Evolutionary conservation across 768 basidiomycete genomes (phyloP).

Genomic region (Boletus reticulatus): DNA sequence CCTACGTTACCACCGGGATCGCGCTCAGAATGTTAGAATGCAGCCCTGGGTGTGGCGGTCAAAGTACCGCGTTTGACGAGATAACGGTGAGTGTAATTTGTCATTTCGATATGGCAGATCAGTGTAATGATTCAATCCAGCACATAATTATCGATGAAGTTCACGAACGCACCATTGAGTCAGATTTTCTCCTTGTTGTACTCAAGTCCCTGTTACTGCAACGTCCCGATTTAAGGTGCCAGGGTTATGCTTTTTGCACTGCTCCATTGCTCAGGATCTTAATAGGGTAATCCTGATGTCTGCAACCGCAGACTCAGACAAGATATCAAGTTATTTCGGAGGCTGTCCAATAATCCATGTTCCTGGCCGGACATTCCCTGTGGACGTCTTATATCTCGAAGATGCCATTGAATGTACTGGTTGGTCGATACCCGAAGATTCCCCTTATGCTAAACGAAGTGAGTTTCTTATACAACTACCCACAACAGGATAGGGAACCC

Average conservation of each 20-base stretch:
- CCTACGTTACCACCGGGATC: conserved; percentile 93
- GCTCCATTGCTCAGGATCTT: conserved; percentile 4
- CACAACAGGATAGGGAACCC: neutral
- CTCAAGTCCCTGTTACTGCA: conserved; percentile 78
- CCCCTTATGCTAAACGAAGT: conserved; percentile 78
- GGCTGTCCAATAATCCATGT: conserved; percentile 81
- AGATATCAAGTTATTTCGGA: conserved; percentile 88
- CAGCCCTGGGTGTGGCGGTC: conserved; percentile 64
- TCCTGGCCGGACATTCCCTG: conserved; percentile 94
- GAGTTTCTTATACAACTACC: conserved; percentile 25
- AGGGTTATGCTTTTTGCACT: neutral
- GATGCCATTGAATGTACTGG: conserved; percentile 82
- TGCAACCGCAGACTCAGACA: conserved; percentile 90
- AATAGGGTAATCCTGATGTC: conserved; percentile 91
- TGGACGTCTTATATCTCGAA: conserved; percentile 81
- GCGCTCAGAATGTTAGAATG: conserved; percentile 96
- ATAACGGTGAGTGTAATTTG: conserved; percentile 67
- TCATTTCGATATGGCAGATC: neutral
- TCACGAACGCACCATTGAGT: conserved; percentile 96
- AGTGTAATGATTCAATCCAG: conserved; percentile 35
- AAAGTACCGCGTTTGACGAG: conserved; percentile 86
- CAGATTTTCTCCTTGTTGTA: conserved; percentile 94
- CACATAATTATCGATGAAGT: conserved; percentile 98
- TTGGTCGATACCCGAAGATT: conserved; percentile 78
- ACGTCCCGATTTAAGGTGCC: conserved; percentile 81